Base-by-base conservation (phyloP, 139 green algal species). In the Astrephomene gubernaculifera region DNA sequence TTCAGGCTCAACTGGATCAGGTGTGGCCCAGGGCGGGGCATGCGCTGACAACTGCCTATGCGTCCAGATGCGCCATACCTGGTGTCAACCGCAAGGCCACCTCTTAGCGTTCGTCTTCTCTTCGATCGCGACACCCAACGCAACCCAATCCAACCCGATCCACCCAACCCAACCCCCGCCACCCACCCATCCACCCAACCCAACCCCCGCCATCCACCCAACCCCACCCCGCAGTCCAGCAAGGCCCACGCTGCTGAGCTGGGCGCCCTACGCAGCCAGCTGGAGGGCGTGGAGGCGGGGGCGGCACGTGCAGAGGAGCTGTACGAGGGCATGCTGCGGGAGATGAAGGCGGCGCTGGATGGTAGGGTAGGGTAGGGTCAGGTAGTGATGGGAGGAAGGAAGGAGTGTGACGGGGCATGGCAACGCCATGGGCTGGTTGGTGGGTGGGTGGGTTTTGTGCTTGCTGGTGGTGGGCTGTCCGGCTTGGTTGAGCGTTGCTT, bases 291-390 rank as follows among this genome's bases (percentile, higher is more conserved):
- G 61, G 63, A 84, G 60, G 43, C 61, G 22, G 45, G 78, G 60
- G 35, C 36, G 38, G 25, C 36, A 5, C 78, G 74, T 61, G 74
- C 78, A 31, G 78, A 84, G 78, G 78, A 84, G 8, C 44, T 84
- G 60, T 84, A 84, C 41, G 78, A 84, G 78, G 52, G 61, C 78
- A 84, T 84, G 78, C 78, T 84, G 8, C 64, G 49, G 43, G 78
- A 84, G 44, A 84, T 84, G 78, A 84, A 84, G 78, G 31, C 29
- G n/a, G 78, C 78, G 19, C 78, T 84, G 43, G 78, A 84, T 53
- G 78, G 78, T 84, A 43, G 31, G 78, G 57, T 27, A 27, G 9
- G 49, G 49, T 17, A 17, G 49, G 49, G 49, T 57, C n/a, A n/a
- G n/a, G n/a, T n/a, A n/a, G n/a, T n/a, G n/a, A n/a, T n/a, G n/a